Conservation (phyloP, 1,284 basidiomycete species). For the Apiotrichum veenhuisii region DNA sequence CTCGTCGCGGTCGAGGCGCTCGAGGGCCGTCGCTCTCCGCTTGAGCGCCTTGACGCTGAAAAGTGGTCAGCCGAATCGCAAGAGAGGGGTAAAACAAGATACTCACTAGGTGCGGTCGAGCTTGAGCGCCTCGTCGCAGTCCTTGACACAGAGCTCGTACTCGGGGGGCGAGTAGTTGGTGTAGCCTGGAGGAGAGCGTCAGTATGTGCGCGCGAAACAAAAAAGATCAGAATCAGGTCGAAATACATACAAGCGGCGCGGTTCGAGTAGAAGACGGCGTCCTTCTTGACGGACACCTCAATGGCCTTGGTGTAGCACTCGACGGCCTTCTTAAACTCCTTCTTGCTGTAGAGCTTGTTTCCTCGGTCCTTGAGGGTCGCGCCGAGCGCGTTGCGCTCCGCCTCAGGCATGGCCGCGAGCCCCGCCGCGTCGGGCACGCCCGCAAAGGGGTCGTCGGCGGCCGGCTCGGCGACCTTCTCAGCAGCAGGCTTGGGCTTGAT, state of each 20-base stretch:
- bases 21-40: slow-evolving; percentile 80
- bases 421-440: slow-evolving; percentile 32
- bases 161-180: slow-evolving; percentile 84
- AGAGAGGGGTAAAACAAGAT: neutral
- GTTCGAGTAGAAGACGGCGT: slow-evolving; percentile 96
- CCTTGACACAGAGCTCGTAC: slow-evolving; percentile 77
- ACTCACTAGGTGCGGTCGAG: slow-evolving; percentile 71
- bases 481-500: slow-evolving; percentile 49
- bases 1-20: slow-evolving; percentile 69
- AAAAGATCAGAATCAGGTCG: neutral
- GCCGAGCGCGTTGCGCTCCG: slow-evolving; percentile 69
- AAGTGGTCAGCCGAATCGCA: neutral
- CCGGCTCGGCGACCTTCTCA: slow-evolving; percentile 39
- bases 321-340: slow-evolving; percentile 72
- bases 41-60: slow-evolving; percentile 83
- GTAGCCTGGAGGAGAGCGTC: slow-evolving; percentile 60
- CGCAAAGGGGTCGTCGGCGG: slow-evolving; percentile 46
- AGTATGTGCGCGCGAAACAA: neutral
- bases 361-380: slow-evolving; percentile 80
- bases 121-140: slow-evolving; percentile 84
- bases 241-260: slow-evolving; percentile 78
- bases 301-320: slow-evolving; percentile 90
- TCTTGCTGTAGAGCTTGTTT: slow-evolving; percentile 80
- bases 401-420: slow-evolving; percentile 34
- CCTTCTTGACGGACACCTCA: slow-evolving; percentile 72